Conservation (phyloP, 306 rosid species). For the Vicia villosa region DNA sequence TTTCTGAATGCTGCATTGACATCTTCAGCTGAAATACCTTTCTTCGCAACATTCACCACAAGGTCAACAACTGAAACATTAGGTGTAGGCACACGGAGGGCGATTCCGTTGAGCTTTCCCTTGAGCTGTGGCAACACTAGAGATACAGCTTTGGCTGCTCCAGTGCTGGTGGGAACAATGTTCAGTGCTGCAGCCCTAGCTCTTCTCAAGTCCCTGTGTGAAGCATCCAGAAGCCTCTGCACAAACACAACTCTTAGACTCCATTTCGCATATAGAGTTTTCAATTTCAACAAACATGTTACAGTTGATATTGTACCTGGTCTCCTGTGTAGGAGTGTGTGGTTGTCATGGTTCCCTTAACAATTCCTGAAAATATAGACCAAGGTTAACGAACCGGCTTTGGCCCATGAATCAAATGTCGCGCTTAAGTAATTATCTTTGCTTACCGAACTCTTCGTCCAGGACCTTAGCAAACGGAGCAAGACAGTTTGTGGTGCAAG, state of each 20-base stretch:
- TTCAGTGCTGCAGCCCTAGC: conserved; percentile 97
- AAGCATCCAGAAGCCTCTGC: conserved; percentile 97
- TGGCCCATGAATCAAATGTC: background rate
- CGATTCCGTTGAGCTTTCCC: conserved; percentile 97
- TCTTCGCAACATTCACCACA: conserved; percentile 84
- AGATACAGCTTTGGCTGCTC: conserved; percentile 99
- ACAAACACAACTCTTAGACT: conserved; percentile 17
- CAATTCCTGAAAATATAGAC: conserved; percentile 65
- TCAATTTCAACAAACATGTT: background rate
- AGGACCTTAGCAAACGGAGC: conserved; percentile 95
- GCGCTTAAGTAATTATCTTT: conserved; percentile 2
- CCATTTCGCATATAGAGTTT: background rate
- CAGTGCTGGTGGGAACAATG: conserved; percentile 99
- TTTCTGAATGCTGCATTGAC: conserved; percentile 94
- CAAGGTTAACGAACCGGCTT: conserved; percentile 23
- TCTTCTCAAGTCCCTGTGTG: conserved; percentile 93
- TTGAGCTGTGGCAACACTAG: conserved; percentile 86
- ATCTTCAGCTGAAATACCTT: conserved; percentile 86
- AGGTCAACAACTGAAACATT: conserved; percentile 96
- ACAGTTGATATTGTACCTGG: conserved; percentile 56
- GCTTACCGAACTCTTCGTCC: conserved; percentile 92
- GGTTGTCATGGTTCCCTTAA: conserved; percentile 99
- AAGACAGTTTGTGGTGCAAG: conserved; percentile 96
- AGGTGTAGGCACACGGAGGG: conserved; percentile 96
- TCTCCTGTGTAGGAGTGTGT: conserved; percentile 99